Conservation (phyloP, 306 rosid species). For the Castanea crenata region DNA sequence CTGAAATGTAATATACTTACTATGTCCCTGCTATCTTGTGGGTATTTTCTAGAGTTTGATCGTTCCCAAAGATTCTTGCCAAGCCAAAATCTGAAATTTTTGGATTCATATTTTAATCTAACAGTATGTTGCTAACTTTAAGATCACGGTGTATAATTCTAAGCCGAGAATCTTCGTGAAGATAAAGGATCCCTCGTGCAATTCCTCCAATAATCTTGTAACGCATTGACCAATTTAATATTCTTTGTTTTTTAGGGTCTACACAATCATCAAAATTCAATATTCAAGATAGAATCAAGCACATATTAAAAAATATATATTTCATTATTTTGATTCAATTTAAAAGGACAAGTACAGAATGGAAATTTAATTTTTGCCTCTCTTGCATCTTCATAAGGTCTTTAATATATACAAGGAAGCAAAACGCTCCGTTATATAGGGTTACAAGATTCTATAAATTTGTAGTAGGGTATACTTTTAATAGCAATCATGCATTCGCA, state of each 20-base stretch:
- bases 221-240: slow-evolving; percentile 38
- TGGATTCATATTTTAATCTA: slow-evolving; percentile 38
- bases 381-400: too few relatives aligned
- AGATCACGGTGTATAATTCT: slow-evolving; percentile 47
- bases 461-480: too few relatives aligned
- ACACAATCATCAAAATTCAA: neutral
- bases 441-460: neutral
- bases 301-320: neutral
- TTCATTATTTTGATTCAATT: neutral
- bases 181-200: slow-evolving; percentile 43
- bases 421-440: neutral
- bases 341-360: too few relatives aligned
- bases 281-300: neutral
- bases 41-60: slow-evolving; percentile 32
- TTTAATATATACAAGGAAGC: too few relatives aligned
- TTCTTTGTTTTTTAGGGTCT: slow-evolving; percentile 16
- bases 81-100: slow-evolving; percentile 50
- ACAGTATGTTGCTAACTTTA: slow-evolving; percentile 35
- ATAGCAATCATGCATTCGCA: too few relatives aligned
- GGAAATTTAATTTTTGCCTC: too few relatives aligned
- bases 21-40: slow-evolving; percentile 39
- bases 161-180: slow-evolving; percentile 48
- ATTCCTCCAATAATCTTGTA: slow-evolving; percentile 36
- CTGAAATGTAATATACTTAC: slow-evolving; percentile 26
- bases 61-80: slow-evolving; percentile 30